Evolutionary conservation across 345 rosid genomes (phyloP), one percentile per base, ranked within the genome.

Genomic region (Excoecaria agallocha): DNA sequence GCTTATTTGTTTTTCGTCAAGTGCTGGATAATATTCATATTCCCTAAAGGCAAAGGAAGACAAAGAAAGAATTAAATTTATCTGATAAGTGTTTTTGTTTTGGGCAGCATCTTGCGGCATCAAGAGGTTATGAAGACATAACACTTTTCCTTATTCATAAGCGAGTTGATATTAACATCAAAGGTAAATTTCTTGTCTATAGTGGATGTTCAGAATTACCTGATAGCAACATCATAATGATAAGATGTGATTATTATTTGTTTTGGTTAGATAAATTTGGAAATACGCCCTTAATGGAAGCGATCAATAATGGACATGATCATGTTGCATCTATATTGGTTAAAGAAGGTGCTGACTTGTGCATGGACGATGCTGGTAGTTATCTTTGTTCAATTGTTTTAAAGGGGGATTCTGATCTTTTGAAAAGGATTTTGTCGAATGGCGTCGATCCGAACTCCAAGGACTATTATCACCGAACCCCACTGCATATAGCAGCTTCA

Each of bases 401-500:
- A 12, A 89, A 82, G 79, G 97, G 98, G 6, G 97, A 96, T 74
- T 82, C 90, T 0, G 96, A 96, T 62, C 84, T 88, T 78, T 86
- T 93, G 48, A 91, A 68, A 82, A 91, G 94, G 75, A 30, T 93
- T 78, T 82, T 96, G 71, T 81, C 89, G 63, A 74, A 74, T 72
- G 97, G 98, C 38, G 73, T 90, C 25, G 89, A 96, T 71, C 98
- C 99, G 3, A 91, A 95, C 85, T 83, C 90, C 48, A 89, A 78
- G 80, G 97, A 95, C 82, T 95, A 93, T 59, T 92, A 95, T 73
- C 96, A 89, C 41, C 86, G 96, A 74, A 93, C 98, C 12, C 93
- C 98, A 15, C 98, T 96, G 81, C 98, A 96, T 75, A 78, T 91
- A 10, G 98, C 98, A 64, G 89, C 94, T 70, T 91, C 99, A 48